Base-by-base conservation (phyloP, 2,329 filamentous ascomycete genomes). In the Aspergillus ochraceoroseus region DNA sequence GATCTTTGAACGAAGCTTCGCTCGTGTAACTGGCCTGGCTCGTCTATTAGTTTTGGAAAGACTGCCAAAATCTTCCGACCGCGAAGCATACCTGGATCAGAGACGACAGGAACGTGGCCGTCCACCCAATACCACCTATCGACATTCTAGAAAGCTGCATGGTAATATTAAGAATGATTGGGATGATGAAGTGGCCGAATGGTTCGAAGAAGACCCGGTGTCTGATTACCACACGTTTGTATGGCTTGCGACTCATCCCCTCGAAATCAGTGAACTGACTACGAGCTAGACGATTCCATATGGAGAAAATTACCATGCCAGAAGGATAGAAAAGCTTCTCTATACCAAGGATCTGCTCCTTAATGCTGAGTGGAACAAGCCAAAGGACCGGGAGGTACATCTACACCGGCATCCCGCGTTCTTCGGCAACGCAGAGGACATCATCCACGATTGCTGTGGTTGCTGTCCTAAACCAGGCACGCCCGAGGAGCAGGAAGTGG, bases 341-440 rank as follows among this genome's bases (percentile, higher is more conserved):
- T 94, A 87, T 57, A 86, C 83, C 2, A 83, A 85, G 48, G 87
- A 94, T 58, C 62, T 94, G 12, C 71, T 94, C 5, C 75, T 94
- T 12, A 92, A 94, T 53, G 85, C 85, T 0, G 85, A 94, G 57
- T 94, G 87, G 87, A 94, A 92, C 53, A 80, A 83, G 48, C 71
- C 76, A 1, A 80, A 85, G 46, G 81, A 87, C 28, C 77, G 87
- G n/a, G 71, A 81, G 17, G 82, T 89, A 1, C 79, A 86, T 46
- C 70, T 94, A 4, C 87, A 94, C 64, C 78, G 87, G 2, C 87
- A 94, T 54, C 87, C 87, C 2, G 85, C 84, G 8, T 94, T 94
- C 61, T 90, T 94, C 54, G 87, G 87, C 0, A 75, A 79, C 19
- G 79, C 83, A 4, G 70, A 82, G 41, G 83, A 92, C 62, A 76